Base-by-base conservation (phyloP, 768 basidiomycete genomes). In the Pleurotus citrinopileatus region DNA sequence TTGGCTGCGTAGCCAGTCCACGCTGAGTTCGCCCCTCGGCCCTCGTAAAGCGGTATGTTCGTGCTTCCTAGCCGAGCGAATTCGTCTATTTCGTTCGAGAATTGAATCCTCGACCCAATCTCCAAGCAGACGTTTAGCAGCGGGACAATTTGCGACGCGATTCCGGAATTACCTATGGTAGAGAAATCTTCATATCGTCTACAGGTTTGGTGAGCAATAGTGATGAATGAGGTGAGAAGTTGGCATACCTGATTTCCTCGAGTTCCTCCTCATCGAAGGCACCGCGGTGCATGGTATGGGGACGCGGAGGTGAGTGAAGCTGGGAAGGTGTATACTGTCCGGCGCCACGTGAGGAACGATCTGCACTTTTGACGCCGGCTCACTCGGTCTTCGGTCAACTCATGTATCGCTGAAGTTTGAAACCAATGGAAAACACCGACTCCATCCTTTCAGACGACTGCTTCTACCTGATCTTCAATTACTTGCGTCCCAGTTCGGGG, bases 61-160 rank as follows among this genome's bases (percentile, higher is more conserved):
- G 9, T 75, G 63, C 20, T 73, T 74, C 45, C 75, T 76, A n/a
- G 79, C 74, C 59, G 80, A 78, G 55, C 84, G 80, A 61, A 89
- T 74, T 20, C 92, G 85, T 60, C 90, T 76, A 58, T 87, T 89
- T 23, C 94, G 80, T 65, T 98, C 96, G 27, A 91, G 79, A 38
- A 94, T 83, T 2, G 94, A 91, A 71, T 98, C 96, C 63, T 97
- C 91, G 44, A 98, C 90, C 96, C 96, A 98, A 67, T 98, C 96
- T 97, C 61, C 29, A 20, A 12, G 38, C 19, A 2, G 5, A 40
- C 5, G 17, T 25, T 44, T 29, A 50, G 28, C 44, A 42, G 45
- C 19, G 52, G 28, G 32, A 23, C 36, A 10, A 42, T 22, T 44
- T 43, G 53, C 59, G 55, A 53, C 52, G 46, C 54, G 26, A 47